Conservation (phyloP, 2,329 filamentous ascomycete species). For the Aureobasidium sp. region DNA sequence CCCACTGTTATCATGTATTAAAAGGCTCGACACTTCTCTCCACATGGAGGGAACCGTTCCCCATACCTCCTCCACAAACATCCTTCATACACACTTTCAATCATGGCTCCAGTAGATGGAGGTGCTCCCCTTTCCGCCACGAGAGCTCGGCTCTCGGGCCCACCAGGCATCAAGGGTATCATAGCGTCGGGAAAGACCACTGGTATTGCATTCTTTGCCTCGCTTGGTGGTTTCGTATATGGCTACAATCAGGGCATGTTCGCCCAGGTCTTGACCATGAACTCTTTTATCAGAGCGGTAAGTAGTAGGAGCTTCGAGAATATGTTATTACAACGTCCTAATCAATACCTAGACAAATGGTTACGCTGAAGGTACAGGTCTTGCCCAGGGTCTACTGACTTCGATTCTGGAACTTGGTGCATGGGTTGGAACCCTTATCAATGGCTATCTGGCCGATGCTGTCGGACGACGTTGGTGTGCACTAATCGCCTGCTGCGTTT, state of each 20-base stretch:
- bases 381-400: conserved; percentile 19
- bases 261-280: conserved; percentile 21
- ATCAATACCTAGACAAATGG: conserved; percentile 13
- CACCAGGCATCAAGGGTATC: conserved; percentile 20
- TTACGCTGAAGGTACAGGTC: conserved; percentile 17
- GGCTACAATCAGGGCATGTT: conserved; percentile 25
- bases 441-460: conserved; percentile 41
- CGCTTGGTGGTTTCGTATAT: conserved; percentile 22
- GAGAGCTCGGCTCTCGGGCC: conserved; percentile 20
- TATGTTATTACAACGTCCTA: background rate
- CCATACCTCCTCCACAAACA: background rate
- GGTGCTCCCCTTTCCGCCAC: conserved; percentile 17
- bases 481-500: conserved; percentile 15
- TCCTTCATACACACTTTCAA: background rate
- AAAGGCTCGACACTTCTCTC: background rate
- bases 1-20: conserved; percentile 8
- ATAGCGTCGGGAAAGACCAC: conserved; percentile 21
- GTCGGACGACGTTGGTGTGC: conserved; percentile 13
- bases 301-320: background rate
- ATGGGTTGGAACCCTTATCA: conserved; percentile 50
- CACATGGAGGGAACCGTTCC: background rate
- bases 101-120: conserved; percentile 2
- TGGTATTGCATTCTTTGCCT: conserved; percentile 21
- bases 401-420: conserved; percentile 19
- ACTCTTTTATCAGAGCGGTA: conserved; percentile 17